A percentile compares a stretch with the other conserved stretches of the same genome.
phyloP scores from a whole-genome alignment of 768 basidiomycete genomes.

The Leccinum truebloodii region DNA sequence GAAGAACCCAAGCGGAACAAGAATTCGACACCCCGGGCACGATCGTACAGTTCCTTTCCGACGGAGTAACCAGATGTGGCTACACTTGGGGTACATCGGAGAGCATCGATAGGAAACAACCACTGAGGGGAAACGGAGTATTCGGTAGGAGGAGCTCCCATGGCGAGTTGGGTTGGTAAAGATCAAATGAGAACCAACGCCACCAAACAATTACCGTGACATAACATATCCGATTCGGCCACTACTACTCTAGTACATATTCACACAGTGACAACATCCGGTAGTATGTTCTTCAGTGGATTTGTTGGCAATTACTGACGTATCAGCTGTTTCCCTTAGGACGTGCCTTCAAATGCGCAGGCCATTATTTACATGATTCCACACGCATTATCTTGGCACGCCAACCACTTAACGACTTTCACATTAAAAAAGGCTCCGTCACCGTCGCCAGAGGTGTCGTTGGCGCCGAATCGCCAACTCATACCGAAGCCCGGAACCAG shows the following conservation, averaged over 20 bases:
- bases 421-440: conserved; percentile 1
- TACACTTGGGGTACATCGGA: conserved; percentile 59
- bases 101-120: conserved; percentile 64
- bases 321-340: conserved; percentile 5
- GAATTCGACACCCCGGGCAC: conserved; percentile 83
- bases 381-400: background rate
- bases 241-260: background rate
- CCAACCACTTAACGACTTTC: background rate
- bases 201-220: conserved; percentile 24
- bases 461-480: conserved; percentile 15
- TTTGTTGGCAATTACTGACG: conserved; percentile 20
- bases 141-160: conserved; percentile 27
- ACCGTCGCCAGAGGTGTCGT: conserved; percentile 8
- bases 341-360: conserved; percentile 1
- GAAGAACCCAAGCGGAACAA: conserved; percentile 80
- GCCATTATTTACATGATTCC: background rate
- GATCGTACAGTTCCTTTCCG: conserved; percentile 73
- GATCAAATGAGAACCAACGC: conserved; percentile 18
- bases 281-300: background rate
- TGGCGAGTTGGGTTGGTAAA: conserved; percentile 12
- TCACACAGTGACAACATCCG: background rate
- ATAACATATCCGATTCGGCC: conserved; percentile 15
- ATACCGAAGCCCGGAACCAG: conserved; percentile 19
- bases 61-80: conserved; percentile 47
- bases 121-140: conserved; percentile 53